These are phyloP conservation scores for Aspergillus latus DNA, from an alignment of 2,329 filamentous ascomycete genomes.

Conservation along the genomic window DNA sequence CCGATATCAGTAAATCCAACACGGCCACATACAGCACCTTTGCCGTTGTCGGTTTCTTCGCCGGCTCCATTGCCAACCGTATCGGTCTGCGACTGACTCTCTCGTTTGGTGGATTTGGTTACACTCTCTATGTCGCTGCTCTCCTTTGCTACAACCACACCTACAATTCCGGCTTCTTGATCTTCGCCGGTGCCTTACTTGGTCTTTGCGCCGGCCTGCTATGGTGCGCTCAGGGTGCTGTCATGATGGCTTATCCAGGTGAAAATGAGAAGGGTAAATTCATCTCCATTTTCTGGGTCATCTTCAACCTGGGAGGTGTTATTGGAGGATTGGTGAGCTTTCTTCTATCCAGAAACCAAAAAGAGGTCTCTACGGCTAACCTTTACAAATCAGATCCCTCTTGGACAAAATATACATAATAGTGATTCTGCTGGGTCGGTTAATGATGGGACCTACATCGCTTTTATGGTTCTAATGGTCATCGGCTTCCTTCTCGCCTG, in stretches of 20 bases:
- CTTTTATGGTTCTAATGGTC: slow-evolving; percentile 81
- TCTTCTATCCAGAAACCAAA: neutral
- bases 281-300: slow-evolving; percentile 90
- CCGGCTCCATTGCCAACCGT: slow-evolving; percentile 52
- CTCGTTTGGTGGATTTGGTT: slow-evolving; percentile 49
- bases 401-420: slow-evolving; percentile 49
- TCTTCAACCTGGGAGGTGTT: slow-evolving; percentile 89
- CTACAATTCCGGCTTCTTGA: slow-evolving; percentile 48
- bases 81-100: slow-evolving; percentile 46
- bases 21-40: slow-evolving; percentile 73
- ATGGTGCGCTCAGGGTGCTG: slow-evolving; percentile 53
- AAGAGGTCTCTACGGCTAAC: neutral
- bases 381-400: slow-evolving; percentile 37
- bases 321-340: slow-evolving; percentile 69
- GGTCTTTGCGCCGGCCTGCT: slow-evolving; percentile 52
- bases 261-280: slow-evolving; percentile 82
- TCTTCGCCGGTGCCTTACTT: slow-evolving; percentile 52
- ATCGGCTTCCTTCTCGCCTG: slow-evolving; percentile 69
- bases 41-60: slow-evolving; percentile 63
- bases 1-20: slow-evolving; percentile 65
- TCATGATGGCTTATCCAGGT: slow-evolving; percentile 76
- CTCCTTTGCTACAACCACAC: slow-evolving; percentile 54
- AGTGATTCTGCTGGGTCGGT: slow-evolving; percentile 36
- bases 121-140: slow-evolving; percentile 51
- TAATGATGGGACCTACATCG: slow-evolving; percentile 78